Percentiles rank a stretch among this genome's conserved stretches.
These are phyloP conservation scores for Rhazya stricta DNA, from an alignment of 257 asterid genomes.

Conservation along the genomic window DNA sequence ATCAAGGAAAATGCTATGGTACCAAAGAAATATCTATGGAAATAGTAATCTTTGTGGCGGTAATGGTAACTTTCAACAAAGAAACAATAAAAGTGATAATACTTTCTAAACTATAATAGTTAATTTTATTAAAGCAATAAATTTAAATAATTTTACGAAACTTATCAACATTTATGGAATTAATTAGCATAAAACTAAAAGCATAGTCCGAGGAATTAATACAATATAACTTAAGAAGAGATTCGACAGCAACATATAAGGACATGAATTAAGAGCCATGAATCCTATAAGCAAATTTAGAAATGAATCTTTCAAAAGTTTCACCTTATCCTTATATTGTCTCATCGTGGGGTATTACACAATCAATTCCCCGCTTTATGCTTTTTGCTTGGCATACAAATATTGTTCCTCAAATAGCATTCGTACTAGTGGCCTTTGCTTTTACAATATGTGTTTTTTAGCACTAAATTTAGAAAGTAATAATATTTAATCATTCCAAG, in stretches of 20 bases:
- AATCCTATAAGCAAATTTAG: slow-evolving; percentile 13
- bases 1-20: too few relatives aligned
- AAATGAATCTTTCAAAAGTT: background rate
- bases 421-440: slow-evolving; percentile 10
- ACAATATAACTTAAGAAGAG: background rate
- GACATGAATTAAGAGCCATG: slow-evolving; percentile 13
- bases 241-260: background rate
- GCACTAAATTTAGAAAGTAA: slow-evolving; percentile 17
- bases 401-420: slow-evolving; percentile 24
- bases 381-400: slow-evolving; percentile 25
- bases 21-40: too few relatives aligned
- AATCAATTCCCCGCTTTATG: slow-evolving; percentile 11
- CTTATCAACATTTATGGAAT: too few relatives aligned
- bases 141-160: too few relatives aligned
- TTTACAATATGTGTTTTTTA: background rate
- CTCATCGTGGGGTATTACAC: slow-evolving; percentile 19
- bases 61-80: too few relatives aligned
- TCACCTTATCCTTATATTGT: slow-evolving; percentile 20
- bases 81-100: too few relatives aligned
- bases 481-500: background rate
- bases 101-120: too few relatives aligned
- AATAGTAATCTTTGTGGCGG: too few relatives aligned
- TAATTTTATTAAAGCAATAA: too few relatives aligned
- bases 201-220: background rate
- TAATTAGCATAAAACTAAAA: too few relatives aligned